Percentiles rank a stretch among this genome's conserved stretches.
Evolutionary conservation across 352 stramenopile species (phyloP).

Genomic region (Pythium plurisporium): DNA sequence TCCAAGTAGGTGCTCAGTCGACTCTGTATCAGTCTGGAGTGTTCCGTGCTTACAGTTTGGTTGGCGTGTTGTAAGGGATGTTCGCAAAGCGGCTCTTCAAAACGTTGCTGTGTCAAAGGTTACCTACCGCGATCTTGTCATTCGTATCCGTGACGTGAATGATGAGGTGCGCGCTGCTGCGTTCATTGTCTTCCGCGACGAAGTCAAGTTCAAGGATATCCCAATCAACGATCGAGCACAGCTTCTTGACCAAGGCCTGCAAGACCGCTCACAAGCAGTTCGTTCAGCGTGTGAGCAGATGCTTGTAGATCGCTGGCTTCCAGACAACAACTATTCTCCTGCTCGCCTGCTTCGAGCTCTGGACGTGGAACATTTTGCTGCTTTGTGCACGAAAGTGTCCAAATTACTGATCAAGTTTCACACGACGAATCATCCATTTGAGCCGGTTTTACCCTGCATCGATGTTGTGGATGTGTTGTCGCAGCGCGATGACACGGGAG

Average conservation of each 20-base stretch:
- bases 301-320: slow-evolving; percentile 68
- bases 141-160: slow-evolving; percentile 73
- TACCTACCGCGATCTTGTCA: slow-evolving; percentile 47
- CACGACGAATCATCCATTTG: slow-evolving; percentile 11
- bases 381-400: slow-evolving; percentile 45
- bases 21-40: too few relatives aligned
- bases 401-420: slow-evolving; percentile 42
- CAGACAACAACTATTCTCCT: slow-evolving; percentile 44
- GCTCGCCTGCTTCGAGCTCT: slow-evolving; percentile 50
- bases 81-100: slow-evolving; percentile 55
- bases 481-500: slow-evolving; percentile 26
- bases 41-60: too few relatives aligned
- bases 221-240: slow-evolving; percentile 61
- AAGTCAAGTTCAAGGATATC: slow-evolving; percentile 48
- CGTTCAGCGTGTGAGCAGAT: slow-evolving; percentile 58
- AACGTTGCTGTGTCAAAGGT: slow-evolving; percentile 45
- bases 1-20: slow-evolving; percentile 65
- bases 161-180: slow-evolving; percentile 61
- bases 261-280: slow-evolving; percentile 55
- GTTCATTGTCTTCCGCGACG: slow-evolving; percentile 47
- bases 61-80: slow-evolving; percentile 36
- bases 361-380: slow-evolving; percentile 58
- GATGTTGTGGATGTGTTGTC: slow-evolving; percentile 6
- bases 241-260: slow-evolving; percentile 70
- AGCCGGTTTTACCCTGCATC: slow-evolving; percentile 6